Evolutionary conservation across 495 filamentous ascomycete species (phyloP), one percentile per base, ranked within the genome.

Genomic region (Chaetomium tenue): DNA sequence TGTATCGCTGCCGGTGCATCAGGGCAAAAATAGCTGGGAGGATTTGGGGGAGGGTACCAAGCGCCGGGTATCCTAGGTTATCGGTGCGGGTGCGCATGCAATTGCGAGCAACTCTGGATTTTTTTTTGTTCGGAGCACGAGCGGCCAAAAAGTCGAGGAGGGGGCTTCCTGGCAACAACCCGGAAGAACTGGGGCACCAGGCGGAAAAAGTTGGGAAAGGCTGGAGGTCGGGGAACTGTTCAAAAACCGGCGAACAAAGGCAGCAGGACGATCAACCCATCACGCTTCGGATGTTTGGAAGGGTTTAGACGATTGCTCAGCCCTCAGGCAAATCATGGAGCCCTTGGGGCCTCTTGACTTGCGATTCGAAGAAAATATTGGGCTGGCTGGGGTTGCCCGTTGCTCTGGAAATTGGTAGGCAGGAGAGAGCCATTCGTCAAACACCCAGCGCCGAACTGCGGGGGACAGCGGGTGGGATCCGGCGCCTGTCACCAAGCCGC

Each of bases 221-320:
- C 53, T 59, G 61, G 62, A 53, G 66, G 57, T 67, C 55, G 64
- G 70, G 54, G 63, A 25, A 33, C 30, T 56, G 63, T 53, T 42
- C 67, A 66, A 63, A 66, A 66, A 52, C 42, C 9, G 51, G 58
- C 55, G 66, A 48, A 50, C 42, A 15, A 54, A 66, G 64, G 58
- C 62, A 62, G 44, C 58, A 61, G 51, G 66, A n/a, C 33, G 57
- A 65, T 60, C 66, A 54, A 66, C 59, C 61, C 63, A 59, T 59
- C 50, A 66, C 51, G 58, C 48, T 60, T 63, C 65, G 39, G 61
- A 42, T 28, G 63, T 68, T 70, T 71, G 64, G 71, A 72, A 72
- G 68, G 68, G 72, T 71, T 74, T 72, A 73, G 71, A 66, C 60
- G 63, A 63, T 67, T 68, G 64, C 63, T 67, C 70, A 68, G 67